These are phyloP conservation scores for Microcyclospora pomicola DNA, from an alignment of 2,329 filamentous ascomycete species.

Conservation along the genomic window DNA sequence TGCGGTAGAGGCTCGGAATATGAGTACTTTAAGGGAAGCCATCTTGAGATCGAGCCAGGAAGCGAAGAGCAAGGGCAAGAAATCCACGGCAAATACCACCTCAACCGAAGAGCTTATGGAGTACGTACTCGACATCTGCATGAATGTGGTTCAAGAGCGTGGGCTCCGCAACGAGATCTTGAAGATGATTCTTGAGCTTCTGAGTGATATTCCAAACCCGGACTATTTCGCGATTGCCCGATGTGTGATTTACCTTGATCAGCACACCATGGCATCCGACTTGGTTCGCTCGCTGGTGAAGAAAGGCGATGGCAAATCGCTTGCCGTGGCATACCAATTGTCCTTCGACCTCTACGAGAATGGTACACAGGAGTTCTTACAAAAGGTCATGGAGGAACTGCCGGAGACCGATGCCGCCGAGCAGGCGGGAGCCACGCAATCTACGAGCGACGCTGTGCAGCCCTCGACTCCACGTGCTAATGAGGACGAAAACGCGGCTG, in stretches of 20 bases:
- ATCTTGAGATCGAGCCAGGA: slow-evolving; percentile 84
- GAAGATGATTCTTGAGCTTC: slow-evolving; percentile 81
- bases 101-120: slow-evolving; percentile 90
- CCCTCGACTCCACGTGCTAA: slow-evolving; percentile 20
- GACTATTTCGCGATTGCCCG: slow-evolving; percentile 98
- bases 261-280: slow-evolving; percentile 75
- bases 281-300: slow-evolving; percentile 73
- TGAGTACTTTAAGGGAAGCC: slow-evolving; percentile 72
- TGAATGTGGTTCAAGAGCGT: slow-evolving; percentile 93
- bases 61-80: slow-evolving; percentile 54
- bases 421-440: slow-evolving; percentile 23
- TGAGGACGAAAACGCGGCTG: slow-evolving; percentile 35
- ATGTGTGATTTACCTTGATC: slow-evolving; percentile 90
- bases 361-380: slow-evolving; percentile 89
- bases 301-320: slow-evolving; percentile 62
- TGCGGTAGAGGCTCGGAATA: slow-evolving; percentile 83
- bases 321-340: slow-evolving; percentile 87
- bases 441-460: slow-evolving; percentile 25
- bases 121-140: slow-evolving; percentile 88
- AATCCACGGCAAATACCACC: slow-evolving; percentile 38
- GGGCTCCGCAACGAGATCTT: slow-evolving; percentile 73
- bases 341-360: slow-evolving; percentile 98
- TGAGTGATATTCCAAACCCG: slow-evolving; percentile 80
- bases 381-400: slow-evolving; percentile 72
- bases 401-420: slow-evolving; percentile 41